phyloP scores from a whole-genome alignment of 441 rosid genomes.

The Syzygium malaccense region DNA sequence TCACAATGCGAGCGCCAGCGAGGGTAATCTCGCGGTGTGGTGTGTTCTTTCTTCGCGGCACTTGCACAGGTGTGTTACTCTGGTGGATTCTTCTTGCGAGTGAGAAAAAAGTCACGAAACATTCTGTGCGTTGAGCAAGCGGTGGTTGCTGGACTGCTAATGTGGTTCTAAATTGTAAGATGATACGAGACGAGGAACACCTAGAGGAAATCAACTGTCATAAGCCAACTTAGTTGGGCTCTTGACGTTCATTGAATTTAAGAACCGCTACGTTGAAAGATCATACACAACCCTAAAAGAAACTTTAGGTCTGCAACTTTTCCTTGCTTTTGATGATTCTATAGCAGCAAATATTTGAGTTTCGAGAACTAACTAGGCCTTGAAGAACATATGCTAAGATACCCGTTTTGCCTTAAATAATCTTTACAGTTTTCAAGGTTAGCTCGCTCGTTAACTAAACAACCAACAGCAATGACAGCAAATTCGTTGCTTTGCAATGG shows the following conservation, averaged over 20 bases:
- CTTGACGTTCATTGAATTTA: background rate
- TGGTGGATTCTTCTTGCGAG: background rate
- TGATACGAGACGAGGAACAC: background rate
- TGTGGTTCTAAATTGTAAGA: background rate
- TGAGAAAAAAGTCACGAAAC: background rate
- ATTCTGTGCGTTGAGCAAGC: background rate
- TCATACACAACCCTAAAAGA: background rate
- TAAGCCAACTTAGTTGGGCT: background rate
- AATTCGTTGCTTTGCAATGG: background rate
- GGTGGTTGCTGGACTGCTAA: background rate
- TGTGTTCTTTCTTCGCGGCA: background rate
- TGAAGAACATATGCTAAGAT: background rate
- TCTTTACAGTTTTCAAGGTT: background rate
- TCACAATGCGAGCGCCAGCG: background rate
- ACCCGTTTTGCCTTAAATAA: background rate
- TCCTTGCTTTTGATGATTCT: background rate
- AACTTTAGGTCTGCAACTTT: background rate
- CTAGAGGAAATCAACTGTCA: background rate
- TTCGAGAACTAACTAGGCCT: background rate
- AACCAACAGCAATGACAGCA: background rate
- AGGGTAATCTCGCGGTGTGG: background rate
- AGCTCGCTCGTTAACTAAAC: background rate
- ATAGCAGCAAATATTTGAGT: background rate
- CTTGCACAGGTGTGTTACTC: background rate
- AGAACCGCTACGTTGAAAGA: background rate